Evolutionary conservation across 208 protist species (phyloP), one percentile per base, ranked within the genome.

Genomic region (Trypanosoma boissoni): DNA sequence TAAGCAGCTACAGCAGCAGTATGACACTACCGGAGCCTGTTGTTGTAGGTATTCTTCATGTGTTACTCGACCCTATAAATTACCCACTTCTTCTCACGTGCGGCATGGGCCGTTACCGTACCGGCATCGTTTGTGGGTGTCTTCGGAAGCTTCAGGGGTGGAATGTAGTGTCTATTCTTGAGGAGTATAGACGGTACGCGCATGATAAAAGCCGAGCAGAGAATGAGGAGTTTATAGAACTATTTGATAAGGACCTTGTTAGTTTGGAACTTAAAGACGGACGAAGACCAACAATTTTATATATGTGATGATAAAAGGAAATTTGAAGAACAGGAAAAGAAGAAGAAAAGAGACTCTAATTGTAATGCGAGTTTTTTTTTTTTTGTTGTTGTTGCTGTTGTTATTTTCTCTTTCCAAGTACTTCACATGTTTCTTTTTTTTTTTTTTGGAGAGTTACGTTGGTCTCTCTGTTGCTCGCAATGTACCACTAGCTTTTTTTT

Each of bases 221-320:
- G 43, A 98, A 99, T 72, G 98, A 99, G 75, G 97, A 99, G 80
- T 99, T 99, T 73, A 99, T 99, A 55, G 98, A 99, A 75, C 78
- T 99, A n/a, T 99, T 99, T 59, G 97, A 99, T 68, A 97, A 91
- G 12, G 98, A 99, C 50, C 74, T 99, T 6, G 94, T 99, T 10
- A 95, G 66, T 41, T 32, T 98, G 9, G 74, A 88, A 56, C 53
- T 86, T 39, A 42, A 55, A 2, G 71, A 68, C 27, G 82, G 80
- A 1, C 71, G 77, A 1, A 72, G 65, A 5, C 84, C 88, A 39
- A 88, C 77, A 16, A 89, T 94, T 21, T 51, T 94, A 14, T 94
- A 91, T 46, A 39, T 58, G 68, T 31, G 36, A n/a, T 42, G 14
- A 50, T 10, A 50, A 50, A 29, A 50, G 14, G 14, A 50, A 50